phyloP scores from a whole-genome alignment of 2,329 filamentous ascomycete species.

The Nigrospora sphaerica region DNA sequence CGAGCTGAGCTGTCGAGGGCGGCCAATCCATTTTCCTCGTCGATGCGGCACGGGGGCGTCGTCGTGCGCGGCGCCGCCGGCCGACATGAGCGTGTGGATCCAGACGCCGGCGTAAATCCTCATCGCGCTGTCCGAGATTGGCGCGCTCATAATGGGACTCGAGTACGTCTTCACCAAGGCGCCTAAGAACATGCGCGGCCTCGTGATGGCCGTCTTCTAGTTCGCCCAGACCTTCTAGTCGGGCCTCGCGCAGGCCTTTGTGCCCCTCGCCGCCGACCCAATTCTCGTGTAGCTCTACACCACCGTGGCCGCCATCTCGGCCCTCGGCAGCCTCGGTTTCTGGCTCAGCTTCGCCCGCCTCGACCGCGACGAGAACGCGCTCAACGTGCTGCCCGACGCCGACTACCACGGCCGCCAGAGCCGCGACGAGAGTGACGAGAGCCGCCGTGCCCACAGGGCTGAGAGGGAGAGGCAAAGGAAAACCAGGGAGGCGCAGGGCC shows the following conservation, averaged over 20 bases:
- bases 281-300: constrained; percentile 69
- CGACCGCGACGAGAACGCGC: constrained; percentile 57
- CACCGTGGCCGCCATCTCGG: constrained; percentile 57
- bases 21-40: too few species aligned
- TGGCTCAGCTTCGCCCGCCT: constrained; percentile 58
- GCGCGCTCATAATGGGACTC: constrained; percentile 48
- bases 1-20: too few species aligned
- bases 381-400: constrained; percentile 48
- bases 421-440: constrained; percentile 15
- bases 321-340: constrained; percentile 56
- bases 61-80: constrained; percentile 19
- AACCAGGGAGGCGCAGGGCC: constrained; percentile 14
- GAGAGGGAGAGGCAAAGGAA: constrained; percentile 19
- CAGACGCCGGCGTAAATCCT: constrained; percentile 44
- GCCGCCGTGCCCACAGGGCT: constrained; percentile 12
- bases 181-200: constrained; percentile 67
- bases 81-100: constrained; percentile 56
- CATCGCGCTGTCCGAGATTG: constrained; percentile 41
- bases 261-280: constrained; percentile 51
- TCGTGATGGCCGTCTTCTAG: constrained; percentile 61
- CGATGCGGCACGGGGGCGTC: constrained; percentile 50
- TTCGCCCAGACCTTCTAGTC: constrained; percentile 64
- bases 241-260: constrained; percentile 60
- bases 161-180: constrained; percentile 75
- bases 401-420: constrained; percentile 20